Base-by-base conservation (phyloP, 305 asterid species). In the Plantago coronopus region DNA sequence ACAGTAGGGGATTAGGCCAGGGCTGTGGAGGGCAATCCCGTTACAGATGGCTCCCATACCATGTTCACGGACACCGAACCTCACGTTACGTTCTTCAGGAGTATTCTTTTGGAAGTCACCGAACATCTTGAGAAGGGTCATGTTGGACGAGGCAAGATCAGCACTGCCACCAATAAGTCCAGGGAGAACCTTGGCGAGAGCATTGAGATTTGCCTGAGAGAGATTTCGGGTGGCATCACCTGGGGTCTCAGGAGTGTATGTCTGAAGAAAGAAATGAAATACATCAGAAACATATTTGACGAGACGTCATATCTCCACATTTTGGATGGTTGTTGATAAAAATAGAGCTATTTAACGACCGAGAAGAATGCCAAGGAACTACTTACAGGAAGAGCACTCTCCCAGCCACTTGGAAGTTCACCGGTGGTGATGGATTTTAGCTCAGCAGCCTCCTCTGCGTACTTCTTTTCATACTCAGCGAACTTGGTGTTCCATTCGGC, bases 161-260 rank as follows among this genome's bases (percentile, higher is more conserved):
- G 97, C 97, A 65, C 96, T 91, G 25, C 97, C 97, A 57, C 96
- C 97, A 8, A 90, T 80, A 45, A 90, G 75, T 64, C 97, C 97
- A 18, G 96, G 94, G 48, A 88, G 86, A 70, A 90, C 96, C 63
- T 85, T 87, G 17, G 76, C 96, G 66, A 90, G 87, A 54, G 95
- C 91, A 20, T 86, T 86, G 51, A 86, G 81, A 68, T 80, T 81
- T 76, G 65, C 67, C 62, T 86, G 95, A 37, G 95, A 86, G 37
- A 86, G 80, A 70, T 83, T 86, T 54, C 95, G 68, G 34, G 93
- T 86, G 62, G 95, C 85, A 66, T 83, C 87, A n/a, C 77, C 89
- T 20, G 89, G 93, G 70, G 72, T 80, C 76, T 84, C 95, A 3
- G 89, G 86, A 18, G 87, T 84, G 76, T 86, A 86, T 51, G 81